Conservation (phyloP, 1,284 basidiomycete genomes). For the Ceratobasidium sp. region DNA sequence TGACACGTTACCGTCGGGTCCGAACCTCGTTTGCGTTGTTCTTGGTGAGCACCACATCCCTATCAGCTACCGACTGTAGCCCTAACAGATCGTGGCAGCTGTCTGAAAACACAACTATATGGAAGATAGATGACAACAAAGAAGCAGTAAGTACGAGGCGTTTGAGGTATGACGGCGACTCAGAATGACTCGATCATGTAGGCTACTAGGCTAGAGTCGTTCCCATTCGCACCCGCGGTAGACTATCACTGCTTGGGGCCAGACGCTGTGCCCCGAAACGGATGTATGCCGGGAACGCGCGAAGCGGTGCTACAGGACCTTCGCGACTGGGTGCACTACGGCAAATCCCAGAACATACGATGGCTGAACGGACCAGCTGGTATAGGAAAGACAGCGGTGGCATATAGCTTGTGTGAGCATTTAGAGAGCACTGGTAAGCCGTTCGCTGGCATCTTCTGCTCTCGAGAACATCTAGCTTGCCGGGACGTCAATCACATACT, state of each 20-base stretch:
- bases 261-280: neutral
- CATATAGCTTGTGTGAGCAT: neutral
- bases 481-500: neutral
- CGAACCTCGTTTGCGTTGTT: no score
- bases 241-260: neutral
- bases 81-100: no score
- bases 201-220: no score
- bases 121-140: no score
- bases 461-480: neutral
- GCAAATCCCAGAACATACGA: neutral
- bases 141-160: no score
- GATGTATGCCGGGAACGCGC: neutral
- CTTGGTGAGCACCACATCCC: no score
- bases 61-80: no score
- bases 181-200: no score
- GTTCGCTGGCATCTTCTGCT: slow-evolving; percentile 20
- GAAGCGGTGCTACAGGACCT: neutral
- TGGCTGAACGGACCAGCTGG: slow-evolving; percentile 26
- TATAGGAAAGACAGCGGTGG: neutral
- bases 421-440: neutral
- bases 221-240: neutral
- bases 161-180: no score
- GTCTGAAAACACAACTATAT: no score
- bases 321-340: neutral
- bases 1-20: no score